Percentiles rank a stretch among this genome's conserved stretches.
phyloP scores from a whole-genome alignment of 768 basidiomycete species.

The Cystobasidium onofrii region DNA sequence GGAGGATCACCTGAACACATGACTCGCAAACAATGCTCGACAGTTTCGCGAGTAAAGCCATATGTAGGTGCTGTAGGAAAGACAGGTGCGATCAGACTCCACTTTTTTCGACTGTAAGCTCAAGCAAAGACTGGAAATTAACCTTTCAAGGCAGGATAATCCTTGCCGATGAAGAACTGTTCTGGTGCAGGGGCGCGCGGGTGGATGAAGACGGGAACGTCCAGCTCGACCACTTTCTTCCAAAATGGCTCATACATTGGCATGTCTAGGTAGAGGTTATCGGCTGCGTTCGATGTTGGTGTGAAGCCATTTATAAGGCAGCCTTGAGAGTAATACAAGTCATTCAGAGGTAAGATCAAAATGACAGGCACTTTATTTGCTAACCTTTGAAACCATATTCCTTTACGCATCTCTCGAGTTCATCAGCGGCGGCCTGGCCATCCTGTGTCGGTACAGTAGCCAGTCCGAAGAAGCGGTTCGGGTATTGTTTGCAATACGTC shows the following conservation, averaged over 20 bases:
- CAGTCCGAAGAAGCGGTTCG: neutral
- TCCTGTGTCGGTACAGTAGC: neutral
- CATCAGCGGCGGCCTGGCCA: neutral
- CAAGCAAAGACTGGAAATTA: too few relatives aligned
- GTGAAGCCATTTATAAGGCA: constrained; percentile 6
- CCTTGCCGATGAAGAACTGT: neutral
- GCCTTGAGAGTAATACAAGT: neutral
- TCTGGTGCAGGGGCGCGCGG: neutral
- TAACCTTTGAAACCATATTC: constrained; percentile 1
- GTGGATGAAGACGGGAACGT: constrained; percentile 3
- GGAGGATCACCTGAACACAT: neutral
- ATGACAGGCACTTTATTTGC: neutral
- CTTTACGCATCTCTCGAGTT: constrained; percentile 1
- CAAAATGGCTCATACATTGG: constrained; percentile 1
- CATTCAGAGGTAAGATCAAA: too few relatives aligned
- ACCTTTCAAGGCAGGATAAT: neutral
- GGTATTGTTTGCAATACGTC: neutral
- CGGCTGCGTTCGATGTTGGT: neutral
- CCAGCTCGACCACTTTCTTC: neutral
- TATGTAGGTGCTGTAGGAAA: neutral
- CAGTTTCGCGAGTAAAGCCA: neutral
- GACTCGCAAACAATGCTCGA: constrained; percentile 3
- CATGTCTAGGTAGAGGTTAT: neutral
- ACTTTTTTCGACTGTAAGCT: too few relatives aligned
- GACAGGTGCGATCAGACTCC: neutral